Percentiles rank a stretch among this genome's conserved stretches.
Conservation (phyloP, 1,284 basidiomycete genomes). For the Apiotrichum sp. region DNA sequence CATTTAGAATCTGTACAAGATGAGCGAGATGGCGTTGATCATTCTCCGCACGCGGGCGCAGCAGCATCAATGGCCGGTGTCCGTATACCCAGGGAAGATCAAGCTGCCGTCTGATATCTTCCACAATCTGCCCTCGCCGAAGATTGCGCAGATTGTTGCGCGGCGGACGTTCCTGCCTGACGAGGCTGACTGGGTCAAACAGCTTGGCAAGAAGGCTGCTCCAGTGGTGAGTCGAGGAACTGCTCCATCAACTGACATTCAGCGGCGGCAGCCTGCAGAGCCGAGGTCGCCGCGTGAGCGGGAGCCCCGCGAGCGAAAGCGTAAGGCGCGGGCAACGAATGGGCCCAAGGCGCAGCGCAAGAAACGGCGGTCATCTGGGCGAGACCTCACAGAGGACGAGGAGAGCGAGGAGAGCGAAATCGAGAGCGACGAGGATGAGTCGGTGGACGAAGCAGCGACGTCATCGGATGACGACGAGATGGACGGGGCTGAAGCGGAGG, state of each 20-base stretch:
- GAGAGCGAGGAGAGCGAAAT: constrained; percentile 6
- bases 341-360: constrained; percentile 7
- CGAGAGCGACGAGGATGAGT: constrained; percentile 10
- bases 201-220: constrained; percentile 17
- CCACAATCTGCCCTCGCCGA: constrained; percentile 28
- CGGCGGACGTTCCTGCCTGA: constrained; percentile 8
- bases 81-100: constrained; percentile 73
- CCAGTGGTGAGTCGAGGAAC: not conserved
- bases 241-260: not conserved
- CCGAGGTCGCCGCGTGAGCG: not conserved
- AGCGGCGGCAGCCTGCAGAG: not conserved
- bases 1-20: constrained; percentile 73
- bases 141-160: constrained; percentile 22
- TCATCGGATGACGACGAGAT: constrained; percentile 11
- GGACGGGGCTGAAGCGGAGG: constrained; percentile 19
- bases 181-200: constrained; percentile 20
- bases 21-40: constrained; percentile 82
- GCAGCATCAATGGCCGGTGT: constrained; percentile 65
- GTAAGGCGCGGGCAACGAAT: not conserved
- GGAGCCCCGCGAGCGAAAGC: not conserved
- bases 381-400: not conserved
- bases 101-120: constrained; percentile 79
- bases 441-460: not conserved
- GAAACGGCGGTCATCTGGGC: constrained; percentile 5
- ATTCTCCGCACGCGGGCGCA: constrained; percentile 68